Conservation (phyloP, 1,284 basidiomycete species). For the Apiotrichum gracile region DNA sequence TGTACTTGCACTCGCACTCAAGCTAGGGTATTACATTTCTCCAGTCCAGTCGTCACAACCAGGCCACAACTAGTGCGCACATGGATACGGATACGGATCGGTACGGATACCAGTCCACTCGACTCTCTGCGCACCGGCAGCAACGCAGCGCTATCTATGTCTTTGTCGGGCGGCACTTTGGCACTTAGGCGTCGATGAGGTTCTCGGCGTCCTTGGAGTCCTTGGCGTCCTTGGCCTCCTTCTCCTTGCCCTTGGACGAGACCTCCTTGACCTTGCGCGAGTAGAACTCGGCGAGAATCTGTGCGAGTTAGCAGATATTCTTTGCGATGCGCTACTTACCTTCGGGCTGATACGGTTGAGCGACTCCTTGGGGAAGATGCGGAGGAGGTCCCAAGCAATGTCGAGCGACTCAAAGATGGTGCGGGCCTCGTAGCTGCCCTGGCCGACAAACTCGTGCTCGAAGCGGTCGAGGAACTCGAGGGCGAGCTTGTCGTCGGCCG, state of each 20-base stretch:
- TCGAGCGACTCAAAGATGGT: conserved; percentile 97
- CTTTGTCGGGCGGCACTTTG: too few relatives aligned
- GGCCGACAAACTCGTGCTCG: conserved; percentile 88
- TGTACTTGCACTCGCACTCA: neutral
- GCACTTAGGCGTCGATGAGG: conserved; percentile 8
- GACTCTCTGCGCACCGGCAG: too few relatives aligned
- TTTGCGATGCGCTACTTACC: conserved; percentile 19
- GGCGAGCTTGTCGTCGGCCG: conserved; percentile 54
- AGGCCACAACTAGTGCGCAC: too few relatives aligned
- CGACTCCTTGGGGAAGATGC: conserved; percentile 99
- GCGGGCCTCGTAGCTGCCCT: conserved; percentile 92
- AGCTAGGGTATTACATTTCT: neutral
- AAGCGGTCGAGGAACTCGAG: conserved; percentile 92
- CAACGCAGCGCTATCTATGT: too few relatives aligned
- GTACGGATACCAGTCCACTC: too few relatives aligned
- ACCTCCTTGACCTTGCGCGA: conserved; percentile 18
- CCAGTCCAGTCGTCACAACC: neutral
- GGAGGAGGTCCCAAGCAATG: conserved; percentile 90
- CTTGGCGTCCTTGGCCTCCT: neutral
- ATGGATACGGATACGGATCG: too few relatives aligned
- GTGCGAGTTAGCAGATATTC: neutral
- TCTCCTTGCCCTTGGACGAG: neutral
- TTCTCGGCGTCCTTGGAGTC: conserved; percentile 9
- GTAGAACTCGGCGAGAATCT: conserved; percentile 20
- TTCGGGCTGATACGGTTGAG: conserved; percentile 89